Evolutionary conservation across 2,329 filamentous ascomycete species (phyloP).

Genomic region (Verticillium isaacii): DNA sequence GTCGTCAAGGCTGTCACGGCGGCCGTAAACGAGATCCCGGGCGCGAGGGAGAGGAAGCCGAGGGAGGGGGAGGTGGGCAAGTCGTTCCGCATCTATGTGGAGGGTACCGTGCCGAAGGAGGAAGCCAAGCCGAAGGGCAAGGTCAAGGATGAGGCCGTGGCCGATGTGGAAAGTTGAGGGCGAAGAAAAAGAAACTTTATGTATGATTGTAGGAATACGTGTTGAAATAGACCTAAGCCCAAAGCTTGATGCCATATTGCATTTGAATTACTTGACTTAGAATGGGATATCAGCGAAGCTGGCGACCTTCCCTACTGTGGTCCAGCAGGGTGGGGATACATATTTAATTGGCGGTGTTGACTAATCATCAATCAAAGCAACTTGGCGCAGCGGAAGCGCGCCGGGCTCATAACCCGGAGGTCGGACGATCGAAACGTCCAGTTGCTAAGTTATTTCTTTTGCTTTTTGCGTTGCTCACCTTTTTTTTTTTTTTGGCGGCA

Average conservation of each 20-base stretch:
- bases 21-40: conserved; percentile 22
- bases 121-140: not conserved
- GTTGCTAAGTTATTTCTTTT: not conserved
- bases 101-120: conserved; percentile 19
- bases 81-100: conserved; percentile 37
- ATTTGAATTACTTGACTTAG: no score
- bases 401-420: conserved; percentile 6
- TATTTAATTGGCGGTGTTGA: not conserved
- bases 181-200: no score
- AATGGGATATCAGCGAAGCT: no score
- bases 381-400: conserved; percentile 5
- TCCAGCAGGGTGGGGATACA: no score
- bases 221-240: no score
- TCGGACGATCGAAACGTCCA: conserved; percentile 3
- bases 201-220: no score
- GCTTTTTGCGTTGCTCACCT: not conserved
- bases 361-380: conserved; percentile 1
- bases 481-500: not conserved
- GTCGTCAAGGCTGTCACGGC: conserved; percentile 43
- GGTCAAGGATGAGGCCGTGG: not conserved
- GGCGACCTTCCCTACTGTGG: no score
- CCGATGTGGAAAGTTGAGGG: not conserved
- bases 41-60: conserved; percentile 37
- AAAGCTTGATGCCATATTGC: no score
- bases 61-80: conserved; percentile 39